Evolutionary conservation across 768 basidiomycete genomes (phyloP), one percentile per base, ranked within the genome.

Genomic region (Pilatotrama ljubarskyi): DNA sequence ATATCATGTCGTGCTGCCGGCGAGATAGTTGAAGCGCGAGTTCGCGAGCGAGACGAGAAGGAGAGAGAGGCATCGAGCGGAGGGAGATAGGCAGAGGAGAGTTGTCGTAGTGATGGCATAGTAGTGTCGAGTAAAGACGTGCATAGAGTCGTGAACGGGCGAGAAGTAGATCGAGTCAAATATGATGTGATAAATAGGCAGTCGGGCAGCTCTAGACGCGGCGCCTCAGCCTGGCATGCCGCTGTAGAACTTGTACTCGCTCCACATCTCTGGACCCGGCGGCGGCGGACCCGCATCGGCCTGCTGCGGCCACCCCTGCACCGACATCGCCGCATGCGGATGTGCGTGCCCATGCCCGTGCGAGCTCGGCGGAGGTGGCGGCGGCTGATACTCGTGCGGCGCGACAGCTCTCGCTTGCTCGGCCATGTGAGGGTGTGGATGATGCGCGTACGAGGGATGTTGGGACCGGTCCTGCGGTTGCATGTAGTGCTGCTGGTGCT

Each of bases 251-350:
- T 57, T 57, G 55, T 50, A 49, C 37, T 49, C 55, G 36, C 6
- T 13, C 55, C 55, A 57, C 55, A 57, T 49, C 6, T 57, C 55
- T n/a, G 55, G 15, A 2, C 26, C 35, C 2, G 32, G 55, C 9
- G 55, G 22, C 35, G 55, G 22, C 35, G 46, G 35, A 2, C 48
- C 48, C 3, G 47, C 38, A 13, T 57, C 55, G 10, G 32, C 47
- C 15, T 32, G 46, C 24, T 57, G 55, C 25, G 55, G 36, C 55
- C 55, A 57, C 4, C 55, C 55, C 38, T 57, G 55, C 38, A 49
- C 48, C 22, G 25, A 5, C 46, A 56, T 49, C 35, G 46, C 42
- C 24, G 55, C 24, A 42, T 56, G 55, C n/a, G 36, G 36, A 25
- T 55, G 51, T 22, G 37, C 20, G 11, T 40, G 44, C 7, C 25